A percentile compares a stretch with the other conserved stretches of the same genome.
phyloP scores from a whole-genome alignment of 345 rosid species.

The Pugionium cornutum region DNA sequence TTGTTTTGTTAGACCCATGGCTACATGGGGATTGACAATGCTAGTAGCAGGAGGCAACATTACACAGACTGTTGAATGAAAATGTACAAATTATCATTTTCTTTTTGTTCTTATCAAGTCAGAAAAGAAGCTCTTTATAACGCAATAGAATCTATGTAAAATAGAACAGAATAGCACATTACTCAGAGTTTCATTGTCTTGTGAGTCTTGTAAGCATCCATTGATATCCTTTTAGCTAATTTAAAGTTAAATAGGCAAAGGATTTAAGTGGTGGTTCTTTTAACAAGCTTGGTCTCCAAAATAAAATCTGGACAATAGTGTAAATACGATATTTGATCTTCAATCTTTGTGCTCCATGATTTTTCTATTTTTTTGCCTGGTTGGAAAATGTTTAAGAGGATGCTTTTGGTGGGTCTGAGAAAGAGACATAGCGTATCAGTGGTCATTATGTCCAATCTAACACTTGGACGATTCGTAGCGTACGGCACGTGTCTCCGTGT shows the following conservation, averaged over 20 bases:
- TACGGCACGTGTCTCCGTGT: constrained; percentile 16
- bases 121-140: neutral
- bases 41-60: constrained; percentile 1
- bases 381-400: constrained; percentile 6
- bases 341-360: constrained; percentile 4
- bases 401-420: constrained; percentile 32
- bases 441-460: constrained; percentile 24
- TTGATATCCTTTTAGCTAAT: neutral
- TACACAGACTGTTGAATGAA: neutral
- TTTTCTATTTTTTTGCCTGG: neutral
- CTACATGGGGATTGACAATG: neutral
- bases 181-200: neutral
- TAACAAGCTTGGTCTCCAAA: neutral
- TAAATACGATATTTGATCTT: neutral
- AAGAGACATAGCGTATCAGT: constrained; percentile 28
- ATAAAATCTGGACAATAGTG: constrained; percentile 1
- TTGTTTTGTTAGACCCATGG: neutral
- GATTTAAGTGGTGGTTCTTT: neutral
- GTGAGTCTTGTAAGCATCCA: constrained; percentile 7
- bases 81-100: neutral
- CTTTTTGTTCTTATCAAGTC: no score
- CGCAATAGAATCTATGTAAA: neutral
- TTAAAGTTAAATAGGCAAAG: neutral
- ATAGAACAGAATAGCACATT: neutral
- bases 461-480: constrained; percentile 36